phyloP scores from a whole-genome alignment of 2,329 filamentous ascomycete genomes.

The Karstenula rhodostoma region DNA sequence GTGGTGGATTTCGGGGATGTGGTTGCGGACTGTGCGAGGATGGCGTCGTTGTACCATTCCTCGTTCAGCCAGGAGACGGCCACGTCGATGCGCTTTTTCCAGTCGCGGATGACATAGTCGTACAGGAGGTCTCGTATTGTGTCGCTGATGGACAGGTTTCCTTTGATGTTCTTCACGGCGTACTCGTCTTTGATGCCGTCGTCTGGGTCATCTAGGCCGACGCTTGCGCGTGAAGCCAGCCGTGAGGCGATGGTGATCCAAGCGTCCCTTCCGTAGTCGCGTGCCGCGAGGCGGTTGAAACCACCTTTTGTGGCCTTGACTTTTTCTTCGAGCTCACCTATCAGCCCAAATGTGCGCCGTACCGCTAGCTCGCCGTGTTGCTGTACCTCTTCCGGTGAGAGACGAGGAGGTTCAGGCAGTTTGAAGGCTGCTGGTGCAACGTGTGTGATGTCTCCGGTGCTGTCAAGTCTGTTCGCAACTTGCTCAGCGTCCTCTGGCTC shows the following conservation, averaged over 20 bases:
- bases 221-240: slow-evolving; percentile 79
- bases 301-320: slow-evolving; percentile 69
- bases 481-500: slow-evolving; percentile 80
- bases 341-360: slow-evolving; percentile 78
- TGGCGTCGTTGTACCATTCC: slow-evolving; percentile 93
- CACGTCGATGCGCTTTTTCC: slow-evolving; percentile 85
- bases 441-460: slow-evolving; percentile 51
- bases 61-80: slow-evolving; percentile 95
- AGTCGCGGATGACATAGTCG: slow-evolving; percentile 89
- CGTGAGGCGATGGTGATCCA: slow-evolving; percentile 91
- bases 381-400: slow-evolving; percentile 76
- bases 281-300: slow-evolving; percentile 84
- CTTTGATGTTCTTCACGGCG: slow-evolving; percentile 36
- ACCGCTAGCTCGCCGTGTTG: slow-evolving; percentile 79
- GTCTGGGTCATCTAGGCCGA: slow-evolving; percentile 75
- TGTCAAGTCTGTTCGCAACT: slow-evolving; percentile 78
- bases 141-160: slow-evolving; percentile 64
- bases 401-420: slow-evolving; percentile 76
- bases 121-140: slow-evolving; percentile 83
- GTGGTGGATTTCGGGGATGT: slow-evolving; percentile 51
- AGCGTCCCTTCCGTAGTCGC: slow-evolving; percentile 82
- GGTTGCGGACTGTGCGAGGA: slow-evolving; percentile 56
- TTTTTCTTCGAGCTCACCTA: slow-evolving; percentile 74
- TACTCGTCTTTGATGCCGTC: slow-evolving; percentile 67
- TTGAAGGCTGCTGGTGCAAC: slow-evolving; percentile 73